Evolutionary conservation across 768 basidiomycete species (phyloP), one percentile per base, ranked within the genome.

Genomic region (Strobilomyces dryophilus): DNA sequence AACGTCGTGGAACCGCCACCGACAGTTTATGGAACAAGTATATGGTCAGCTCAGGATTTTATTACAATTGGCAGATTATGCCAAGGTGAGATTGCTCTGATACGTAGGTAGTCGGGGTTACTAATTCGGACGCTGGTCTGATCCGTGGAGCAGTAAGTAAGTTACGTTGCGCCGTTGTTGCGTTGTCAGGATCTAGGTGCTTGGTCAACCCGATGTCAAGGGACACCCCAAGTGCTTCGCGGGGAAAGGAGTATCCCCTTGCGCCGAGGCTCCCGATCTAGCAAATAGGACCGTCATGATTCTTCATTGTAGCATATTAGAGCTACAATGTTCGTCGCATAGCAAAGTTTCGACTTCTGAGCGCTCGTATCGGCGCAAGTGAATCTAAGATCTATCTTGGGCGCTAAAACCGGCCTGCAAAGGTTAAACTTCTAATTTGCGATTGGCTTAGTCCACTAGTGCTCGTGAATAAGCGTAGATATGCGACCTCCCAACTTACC

Each of bases 1-100:
- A 64, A 65, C 20, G 60, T 67, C 20, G 64, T 63, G 29, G 68
- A 61, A 15, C 45, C 61, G 37, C 52, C 62, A 12, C 59, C 78
- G 29, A 73, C 82, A n/a, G 14, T 84, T 83, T 71, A 84, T 82
- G 63, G 81, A 84, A 43, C 75, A 72, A 52, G 79, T 83, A 8
- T 76, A 82, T 43, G 83, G 82, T 81, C 54, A 24, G 74, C 57
- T 39, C n/a, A n/a, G n/a, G n/a, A n/a, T n/a, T n/a, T n/a, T n/a
- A 24, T 24, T 24, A 24, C 4, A 24, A 2, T 24, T 24, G 24
- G 24, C 24, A 70, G 68, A 70, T 43, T 71, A 70, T 51, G 64
- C 62, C 8, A 62, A 43, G 66, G 68, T 70, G 47, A 55, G 57
- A 32, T 31, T 35, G 18, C 31, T 31, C 7, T 47, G 27, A 39